phyloP scores from a whole-genome alignment of 225 moss, liverwort and hornwort genomes.

The Polytrichum commune region DNA sequence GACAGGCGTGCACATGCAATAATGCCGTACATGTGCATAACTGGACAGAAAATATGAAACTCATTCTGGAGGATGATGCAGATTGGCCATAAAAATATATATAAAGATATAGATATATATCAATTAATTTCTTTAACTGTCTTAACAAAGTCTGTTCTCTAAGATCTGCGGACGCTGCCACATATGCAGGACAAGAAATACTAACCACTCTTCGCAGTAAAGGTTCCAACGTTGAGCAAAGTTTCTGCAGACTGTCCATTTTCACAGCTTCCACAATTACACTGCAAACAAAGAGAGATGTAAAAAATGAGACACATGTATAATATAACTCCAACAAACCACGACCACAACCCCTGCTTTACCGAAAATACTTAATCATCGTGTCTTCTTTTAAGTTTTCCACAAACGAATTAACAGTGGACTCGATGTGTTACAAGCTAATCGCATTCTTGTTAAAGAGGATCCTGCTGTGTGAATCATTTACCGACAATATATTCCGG shows the following conservation, averaged over 20 bases:
- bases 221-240: slow-evolving; percentile 80
- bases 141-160: no score
- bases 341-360: background rate
- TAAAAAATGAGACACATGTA: background rate
- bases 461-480: no score
- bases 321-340: background rate
- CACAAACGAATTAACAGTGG: background rate
- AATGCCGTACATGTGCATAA: no score
- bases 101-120: no score
- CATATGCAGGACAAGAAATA: background rate
- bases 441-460: background rate
- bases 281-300: slow-evolving; percentile 28
- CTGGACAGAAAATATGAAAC: no score
- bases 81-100: no score
- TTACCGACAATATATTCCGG: no score
- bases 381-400: background rate
- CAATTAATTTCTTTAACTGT: no score
- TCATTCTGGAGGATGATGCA: no score
- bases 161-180: no score
- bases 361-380: background rate
- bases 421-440: background rate
- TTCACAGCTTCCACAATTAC: slow-evolving; percentile 83
- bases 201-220: slow-evolving; percentile 76
- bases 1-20: no score
- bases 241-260: slow-evolving; percentile 80